Evolutionary conservation across 148 eudicot species (phyloP).

Genomic region (Fagopyrum esculentum): DNA sequence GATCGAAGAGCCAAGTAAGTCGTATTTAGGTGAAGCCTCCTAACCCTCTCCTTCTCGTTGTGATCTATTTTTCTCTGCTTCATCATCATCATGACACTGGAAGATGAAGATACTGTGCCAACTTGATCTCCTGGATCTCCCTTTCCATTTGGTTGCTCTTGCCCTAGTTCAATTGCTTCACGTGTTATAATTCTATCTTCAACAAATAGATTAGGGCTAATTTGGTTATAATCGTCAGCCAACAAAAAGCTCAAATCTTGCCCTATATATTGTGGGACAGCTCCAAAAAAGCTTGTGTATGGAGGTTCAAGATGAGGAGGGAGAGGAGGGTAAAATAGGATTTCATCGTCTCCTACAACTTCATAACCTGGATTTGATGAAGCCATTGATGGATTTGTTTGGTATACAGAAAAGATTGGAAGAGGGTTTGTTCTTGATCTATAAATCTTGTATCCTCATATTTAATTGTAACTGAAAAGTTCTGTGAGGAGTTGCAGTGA

Average conservation of each 20-base stretch:
- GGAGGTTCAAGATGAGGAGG: conserved; percentile 8
- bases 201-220: neutral
- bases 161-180: neutral
- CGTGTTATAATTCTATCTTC: neutral
- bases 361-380: neutral
- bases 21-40: conserved; percentile 40
- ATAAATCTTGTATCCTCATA: neutral
- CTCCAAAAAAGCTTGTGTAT: conserved; percentile 7
- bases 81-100: conserved; percentile 14
- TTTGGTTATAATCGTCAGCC: conserved; percentile 1
- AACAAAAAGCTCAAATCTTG: conserved; percentile 2
- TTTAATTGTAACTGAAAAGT: neutral
- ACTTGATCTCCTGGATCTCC: neutral
- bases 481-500: neutral
- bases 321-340: conserved; percentile 1
- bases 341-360: neutral
- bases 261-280: neutral
- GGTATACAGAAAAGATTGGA: neutral
- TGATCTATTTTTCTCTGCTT: conserved; percentile 39
- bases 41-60: conserved; percentile 47
- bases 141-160: neutral
- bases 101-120: neutral
- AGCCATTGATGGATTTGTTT: neutral
- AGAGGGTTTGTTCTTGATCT: neutral
- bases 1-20: conserved; percentile 34